Evolutionary conservation across 768 basidiomycete species (phyloP), one percentile per base, ranked within the genome.

Genomic region (Tricholoma terreum): DNA sequence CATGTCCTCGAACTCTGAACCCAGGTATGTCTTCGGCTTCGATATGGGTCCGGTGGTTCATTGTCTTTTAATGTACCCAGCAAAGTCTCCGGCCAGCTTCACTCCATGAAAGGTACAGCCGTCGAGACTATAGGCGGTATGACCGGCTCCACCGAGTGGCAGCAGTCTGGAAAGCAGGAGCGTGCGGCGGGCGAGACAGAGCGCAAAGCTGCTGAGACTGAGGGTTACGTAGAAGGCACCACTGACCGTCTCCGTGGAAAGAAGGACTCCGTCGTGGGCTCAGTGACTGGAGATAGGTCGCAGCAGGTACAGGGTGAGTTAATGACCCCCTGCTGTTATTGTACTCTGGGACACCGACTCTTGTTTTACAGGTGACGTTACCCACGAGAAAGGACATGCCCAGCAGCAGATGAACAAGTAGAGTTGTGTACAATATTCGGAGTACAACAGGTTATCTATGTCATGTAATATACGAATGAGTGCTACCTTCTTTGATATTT

Each of bases 341-440:
- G 8, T 33, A 27, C 27, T 0, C 27, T 17, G 6, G 24, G 15
- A 31, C 30, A 24, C 46, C 30, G n/a, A 48, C 3, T 48, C n/a
- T 9, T 42, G 51, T 21, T 6, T 21, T 10, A 17, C 34, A 85
- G 85, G 86, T 1, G 84, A 85, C 54, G 53, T 71, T 15, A 74
- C 69, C 50, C 75, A 82, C 0, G 81, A 85, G 48, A 84, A 85
- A 59, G 85, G 86, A 0, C 61, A 77, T 50, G 64, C 74, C 1
- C 78, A 86, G 61, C 83, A 86, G 27, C 15, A 49, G 30, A 4
- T 49, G 7, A 49, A 49, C 27, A 49, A 49, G 30, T 49, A 49
- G 30, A 19, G 24, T 6, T 27, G 24, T 27, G 19, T 42, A 42
- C 11, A 9, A 21, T 42, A 40, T 42, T 42, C 9, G 38, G 15